Evolutionary conservation across 768 basidiomycete species (phyloP).

Genomic region (Russula sp.): DNA sequence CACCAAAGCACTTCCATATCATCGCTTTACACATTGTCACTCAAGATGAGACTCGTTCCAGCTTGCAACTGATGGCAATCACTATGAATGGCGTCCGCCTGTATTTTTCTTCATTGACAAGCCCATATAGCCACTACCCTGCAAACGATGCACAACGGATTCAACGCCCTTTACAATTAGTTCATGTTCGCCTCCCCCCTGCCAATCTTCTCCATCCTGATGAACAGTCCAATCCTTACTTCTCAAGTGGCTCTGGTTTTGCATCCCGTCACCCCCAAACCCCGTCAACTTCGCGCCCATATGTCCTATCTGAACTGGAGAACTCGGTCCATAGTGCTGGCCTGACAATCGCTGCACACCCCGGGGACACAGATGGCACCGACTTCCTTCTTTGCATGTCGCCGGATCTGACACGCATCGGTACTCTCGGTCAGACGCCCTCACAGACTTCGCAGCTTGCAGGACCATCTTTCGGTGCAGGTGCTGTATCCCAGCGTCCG

Average conservation of each 20-base stretch:
- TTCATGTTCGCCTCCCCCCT: slow-evolving; percentile 77
- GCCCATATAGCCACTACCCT: slow-evolving; percentile 47
- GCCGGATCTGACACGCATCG: slow-evolving; percentile 70
- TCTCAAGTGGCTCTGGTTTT: slow-evolving; percentile 44
- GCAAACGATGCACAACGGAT: slow-evolving; percentile 29
- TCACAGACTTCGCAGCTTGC: slow-evolving; percentile 38
- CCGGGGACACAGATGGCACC: slow-evolving; percentile 63
- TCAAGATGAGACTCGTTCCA: slow-evolving; percentile 57
- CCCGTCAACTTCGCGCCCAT: slow-evolving; percentile 48
- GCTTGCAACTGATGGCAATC: slow-evolving; percentile 72
- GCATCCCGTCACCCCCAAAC: slow-evolving; percentile 38
- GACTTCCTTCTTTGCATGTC: slow-evolving; percentile 72
- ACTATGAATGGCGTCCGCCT: slow-evolving; percentile 79
- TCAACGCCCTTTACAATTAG: slow-evolving; percentile 51
- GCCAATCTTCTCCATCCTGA: slow-evolving; percentile 72
- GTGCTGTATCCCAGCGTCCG: slow-evolving; percentile 41
- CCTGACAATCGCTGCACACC: slow-evolving; percentile 63
- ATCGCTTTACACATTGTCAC: slow-evolving; percentile 64
- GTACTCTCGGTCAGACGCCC: slow-evolving; percentile 59
- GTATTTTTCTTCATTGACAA: slow-evolving; percentile 62
- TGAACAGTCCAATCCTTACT: slow-evolving; percentile 50
- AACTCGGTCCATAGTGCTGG: slow-evolving; percentile 63
- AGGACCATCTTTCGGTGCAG: slow-evolving; percentile 34
- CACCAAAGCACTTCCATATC: slow-evolving; percentile 64
- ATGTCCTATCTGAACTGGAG: slow-evolving; percentile 53